Percentiles rank a stretch among this genome's conserved stretches.
These are phyloP conservation scores for Didymella exigua DNA, from an alignment of 2,329 filamentous ascomycete species.

Conservation along the genomic window DNA sequence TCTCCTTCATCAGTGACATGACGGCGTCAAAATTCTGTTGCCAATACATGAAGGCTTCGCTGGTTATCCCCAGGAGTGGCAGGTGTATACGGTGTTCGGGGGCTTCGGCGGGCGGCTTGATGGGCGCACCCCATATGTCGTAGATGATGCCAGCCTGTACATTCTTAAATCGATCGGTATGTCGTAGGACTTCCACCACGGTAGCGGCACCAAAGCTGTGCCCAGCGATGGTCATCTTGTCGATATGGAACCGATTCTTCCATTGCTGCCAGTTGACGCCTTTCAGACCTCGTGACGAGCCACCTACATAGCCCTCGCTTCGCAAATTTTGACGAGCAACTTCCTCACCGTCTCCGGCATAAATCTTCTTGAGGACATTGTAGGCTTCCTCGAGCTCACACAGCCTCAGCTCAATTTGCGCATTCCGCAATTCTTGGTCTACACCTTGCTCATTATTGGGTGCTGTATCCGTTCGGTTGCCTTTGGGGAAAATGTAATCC, in stretches of 20 bases:
- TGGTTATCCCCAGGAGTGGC: conserved; percentile 68
- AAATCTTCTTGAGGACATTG: conserved; percentile 61
- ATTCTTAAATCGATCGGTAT: conserved; percentile 60
- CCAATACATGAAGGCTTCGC: conserved; percentile 75
- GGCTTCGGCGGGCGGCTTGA: conserved; percentile 51
- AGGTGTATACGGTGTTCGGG: conserved; percentile 55
- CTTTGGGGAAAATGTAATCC: conserved; percentile 68
- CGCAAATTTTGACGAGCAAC: conserved; percentile 61
- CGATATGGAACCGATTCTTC: conserved; percentile 61
- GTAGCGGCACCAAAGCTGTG: conserved; percentile 73
- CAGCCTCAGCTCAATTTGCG: conserved; percentile 67
- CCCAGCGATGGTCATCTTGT: conserved; percentile 66
- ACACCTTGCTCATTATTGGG: conserved; percentile 65
- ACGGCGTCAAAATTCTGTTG: conserved; percentile 66
- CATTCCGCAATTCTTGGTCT: conserved; percentile 63
- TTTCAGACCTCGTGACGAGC: conserved; percentile 63
- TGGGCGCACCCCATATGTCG: conserved; percentile 66
- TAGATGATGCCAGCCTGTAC: conserved; percentile 69
- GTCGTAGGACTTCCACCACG: conserved; percentile 64
- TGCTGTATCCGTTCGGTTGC: conserved; percentile 53
- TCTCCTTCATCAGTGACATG: conserved; percentile 63
- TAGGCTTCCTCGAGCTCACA: conserved; percentile 70
- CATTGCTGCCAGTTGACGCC: conserved; percentile 64
- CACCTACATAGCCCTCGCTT: conserved; percentile 62
- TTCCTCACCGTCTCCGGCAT: conserved; percentile 59